phyloP scores from a whole-genome alignment of 2,329 filamentous ascomycete species.

The Colletotrichum salicis region DNA sequence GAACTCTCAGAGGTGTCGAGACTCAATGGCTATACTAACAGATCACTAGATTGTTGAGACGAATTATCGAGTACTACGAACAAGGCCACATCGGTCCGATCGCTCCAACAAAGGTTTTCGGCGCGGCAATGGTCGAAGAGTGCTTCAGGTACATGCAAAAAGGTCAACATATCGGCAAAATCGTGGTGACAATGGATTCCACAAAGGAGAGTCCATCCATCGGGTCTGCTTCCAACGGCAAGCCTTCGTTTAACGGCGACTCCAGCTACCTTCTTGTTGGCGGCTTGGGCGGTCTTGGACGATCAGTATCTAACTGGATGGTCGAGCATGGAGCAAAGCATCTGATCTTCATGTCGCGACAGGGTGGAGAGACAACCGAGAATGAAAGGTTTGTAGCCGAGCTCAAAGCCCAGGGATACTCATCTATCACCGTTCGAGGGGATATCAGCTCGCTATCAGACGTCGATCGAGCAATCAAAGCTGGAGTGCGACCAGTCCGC shows the following conservation, averaged over 20 bases:
- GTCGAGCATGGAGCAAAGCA: constrained; percentile 38
- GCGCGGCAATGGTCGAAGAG: constrained; percentile 42
- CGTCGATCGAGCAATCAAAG: constrained; percentile 40
- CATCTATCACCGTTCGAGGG: neutral
- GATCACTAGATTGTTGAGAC: neutral
- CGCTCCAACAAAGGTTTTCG: constrained; percentile 38
- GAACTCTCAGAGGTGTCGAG: neutral
- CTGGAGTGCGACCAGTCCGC: constrained; percentile 41
- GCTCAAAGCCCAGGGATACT: constrained; percentile 1
- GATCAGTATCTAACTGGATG: constrained; percentile 40
- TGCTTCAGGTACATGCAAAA: constrained; percentile 53
- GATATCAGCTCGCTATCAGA: constrained; percentile 35
- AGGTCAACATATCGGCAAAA: constrained; percentile 54
- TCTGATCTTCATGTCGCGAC: constrained; percentile 31
- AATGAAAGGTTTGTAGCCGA: constrained; percentile 6
- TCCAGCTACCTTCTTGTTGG: constrained; percentile 40
- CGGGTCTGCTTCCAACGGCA: neutral
- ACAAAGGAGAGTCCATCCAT: neutral
- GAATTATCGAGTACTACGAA: constrained; percentile 17
- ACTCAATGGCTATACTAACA: neutral
- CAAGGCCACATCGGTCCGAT: constrained; percentile 32
- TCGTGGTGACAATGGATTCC: constrained; percentile 42
- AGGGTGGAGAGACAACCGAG: neutral
- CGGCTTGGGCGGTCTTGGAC: constrained; percentile 41
- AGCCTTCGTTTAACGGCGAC: neutral